phyloP scores from a whole-genome alignment of 2,329 filamentous ascomycete species.

The Aspergillus versicolor region DNA sequence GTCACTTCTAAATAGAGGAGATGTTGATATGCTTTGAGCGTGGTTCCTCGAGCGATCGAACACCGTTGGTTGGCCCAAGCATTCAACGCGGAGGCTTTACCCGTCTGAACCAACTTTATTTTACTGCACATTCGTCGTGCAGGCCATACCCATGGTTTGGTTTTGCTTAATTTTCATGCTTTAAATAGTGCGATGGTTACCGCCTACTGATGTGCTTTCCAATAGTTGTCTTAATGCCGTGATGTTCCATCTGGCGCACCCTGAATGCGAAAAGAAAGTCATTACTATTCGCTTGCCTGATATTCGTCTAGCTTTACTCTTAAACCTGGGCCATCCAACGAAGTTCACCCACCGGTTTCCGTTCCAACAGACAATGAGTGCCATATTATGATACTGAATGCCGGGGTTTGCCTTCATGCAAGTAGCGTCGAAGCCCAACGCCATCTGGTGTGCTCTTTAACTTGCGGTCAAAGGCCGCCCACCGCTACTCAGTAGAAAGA shows the following conservation, averaged over 20 bases:
- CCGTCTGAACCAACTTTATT: neutral
- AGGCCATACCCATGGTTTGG: too few species aligned
- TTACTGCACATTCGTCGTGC: neutral
- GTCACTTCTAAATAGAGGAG: neutral
- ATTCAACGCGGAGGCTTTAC: slow-evolving; percentile 6
- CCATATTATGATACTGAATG: neutral
- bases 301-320: too few species aligned
- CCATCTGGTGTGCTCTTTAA: slow-evolving; percentile 16
- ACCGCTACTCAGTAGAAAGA: slow-evolving; percentile 16
- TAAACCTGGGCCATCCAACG: too few species aligned
- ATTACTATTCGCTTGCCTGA: too few species aligned
- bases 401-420: slow-evolving; percentile 3
- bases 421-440: slow-evolving; percentile 17
- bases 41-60: neutral
- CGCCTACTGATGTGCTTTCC: neutral
- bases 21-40: neutral
- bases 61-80: slow-evolving; percentile 11
- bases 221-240: neutral
- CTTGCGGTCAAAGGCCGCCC: slow-evolving; percentile 27
- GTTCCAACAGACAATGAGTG: too few species aligned
- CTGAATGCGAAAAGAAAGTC: too few species aligned
- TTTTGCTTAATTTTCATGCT: neutral
- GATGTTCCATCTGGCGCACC: too few species aligned
- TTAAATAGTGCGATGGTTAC: neutral
- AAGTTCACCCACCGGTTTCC: too few species aligned